Conservation (phyloP, 257 asterid species). For the Solanum pennellii region DNA sequence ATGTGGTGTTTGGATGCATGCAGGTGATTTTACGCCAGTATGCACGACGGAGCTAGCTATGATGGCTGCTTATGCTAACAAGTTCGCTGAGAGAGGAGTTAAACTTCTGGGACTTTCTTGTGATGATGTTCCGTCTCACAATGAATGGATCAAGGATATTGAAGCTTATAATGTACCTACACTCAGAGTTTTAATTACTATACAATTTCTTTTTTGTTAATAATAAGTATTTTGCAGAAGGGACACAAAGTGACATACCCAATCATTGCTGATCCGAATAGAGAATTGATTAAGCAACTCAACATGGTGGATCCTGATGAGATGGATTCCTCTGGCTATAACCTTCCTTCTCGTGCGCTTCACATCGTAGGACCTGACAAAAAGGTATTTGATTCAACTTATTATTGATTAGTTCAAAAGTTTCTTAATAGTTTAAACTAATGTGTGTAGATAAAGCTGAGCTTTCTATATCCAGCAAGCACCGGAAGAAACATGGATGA, state of each 20-base stretch:
- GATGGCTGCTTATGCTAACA: slow-evolving; percentile 71
- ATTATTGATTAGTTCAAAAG: too few species aligned
- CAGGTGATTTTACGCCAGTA: slow-evolving; percentile 85
- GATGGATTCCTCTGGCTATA: slow-evolving; percentile 32
- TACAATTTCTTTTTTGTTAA: too few species aligned
- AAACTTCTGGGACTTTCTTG: slow-evolving; percentile 73
- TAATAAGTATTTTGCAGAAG: slow-evolving; percentile 1
- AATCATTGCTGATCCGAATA: slow-evolving; percentile 58
- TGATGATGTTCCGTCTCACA: slow-evolving; percentile 60
- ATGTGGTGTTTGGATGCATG: background rate
- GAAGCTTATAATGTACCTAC: slow-evolving; percentile 43
- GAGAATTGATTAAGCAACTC: slow-evolving; percentile 45
- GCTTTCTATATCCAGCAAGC: slow-evolving; percentile 74
- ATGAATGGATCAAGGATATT: slow-evolving; percentile 75
- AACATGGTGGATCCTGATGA: slow-evolving; percentile 94
- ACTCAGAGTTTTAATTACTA: too few species aligned
- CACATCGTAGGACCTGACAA: slow-evolving; percentile 85
- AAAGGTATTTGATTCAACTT: slow-evolving; percentile 10
- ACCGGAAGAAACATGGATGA: slow-evolving; percentile 44
- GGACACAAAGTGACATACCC: slow-evolving; percentile 62
- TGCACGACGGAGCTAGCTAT: slow-evolving; percentile 84
- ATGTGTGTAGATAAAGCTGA: slow-evolving; percentile 40
- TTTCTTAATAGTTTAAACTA: too few species aligned
- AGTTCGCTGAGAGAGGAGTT: slow-evolving; percentile 56
- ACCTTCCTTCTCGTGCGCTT: slow-evolving; percentile 58